Evolutionary conservation across 768 basidiomycete genomes (phyloP), one percentile per base, ranked within the genome.

Genomic region (Lactarius hengduanensis): DNA sequence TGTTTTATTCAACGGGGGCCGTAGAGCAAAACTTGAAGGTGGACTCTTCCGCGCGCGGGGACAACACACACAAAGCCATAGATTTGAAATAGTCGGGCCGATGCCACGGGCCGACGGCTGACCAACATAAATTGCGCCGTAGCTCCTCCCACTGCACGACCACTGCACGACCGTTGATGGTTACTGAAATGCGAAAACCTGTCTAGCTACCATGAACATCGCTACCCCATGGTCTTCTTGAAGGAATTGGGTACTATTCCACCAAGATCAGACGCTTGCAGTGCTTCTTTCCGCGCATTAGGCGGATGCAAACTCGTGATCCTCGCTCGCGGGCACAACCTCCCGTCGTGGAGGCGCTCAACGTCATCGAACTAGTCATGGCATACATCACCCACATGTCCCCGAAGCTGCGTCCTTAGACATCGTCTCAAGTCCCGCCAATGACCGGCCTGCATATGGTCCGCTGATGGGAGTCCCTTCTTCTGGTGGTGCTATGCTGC

Each of bases 71-170:
- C 26, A 32, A 32, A 32, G 32, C 32, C 32, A 41, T 16, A 41
- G 16, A 41, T 41, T 41, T 41, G 41, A 41, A 18, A 41, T 41
- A 18, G 6, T 41, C 41, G 6, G 41, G 16, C 41, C 41, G 16
- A 3, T 41, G 16, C 6, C 4, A 4, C 41, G 41, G 41, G 41
- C 41, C 41, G 41, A 7, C 16, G 16, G 41, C 5, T 41, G 16
- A 18, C 41, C 41, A 18, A 11, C 38, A 40, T 40, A 40, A 15
- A 1, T 38, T 38, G 36, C 36, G 43, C 34, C 59, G 61, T 59
- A 63, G 53, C 4, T 69, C 61, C 64, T 47, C 64, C 43, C 13
- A 3, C 36, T 38, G 36, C 3, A 36, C 34, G 9, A 10, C 36
- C 62, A 36, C 8, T 57, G 2, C 58, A n/a, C n/a, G n/a, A n/a